A percentile compares a stretch with the other conserved stretches of the same genome.
Conservation (phyloP, 768 basidiomycete species). For the Porphyrellus cyaneotinctus region DNA sequence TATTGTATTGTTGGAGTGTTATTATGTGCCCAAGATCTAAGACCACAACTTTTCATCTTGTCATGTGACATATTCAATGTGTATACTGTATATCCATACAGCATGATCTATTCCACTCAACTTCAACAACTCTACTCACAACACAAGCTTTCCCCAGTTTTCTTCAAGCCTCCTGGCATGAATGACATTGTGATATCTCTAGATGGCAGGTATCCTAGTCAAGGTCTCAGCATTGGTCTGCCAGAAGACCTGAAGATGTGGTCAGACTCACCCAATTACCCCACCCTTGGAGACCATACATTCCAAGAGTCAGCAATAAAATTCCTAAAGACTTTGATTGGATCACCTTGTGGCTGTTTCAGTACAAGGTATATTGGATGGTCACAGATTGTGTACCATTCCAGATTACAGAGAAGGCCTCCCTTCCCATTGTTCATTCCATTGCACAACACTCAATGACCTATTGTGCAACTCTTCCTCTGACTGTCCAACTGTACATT, state of each 20-base stretch:
- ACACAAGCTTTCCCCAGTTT: background rate
- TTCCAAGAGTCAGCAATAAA: background rate
- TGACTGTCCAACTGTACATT: too few species aligned
- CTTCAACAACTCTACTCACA: background rate
- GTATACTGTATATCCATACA: too few species aligned
- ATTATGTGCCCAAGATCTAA: too few species aligned
- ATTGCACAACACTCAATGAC: background rate
- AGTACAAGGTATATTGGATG: background rate
- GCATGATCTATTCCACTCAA: background rate
- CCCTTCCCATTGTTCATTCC: background rate
- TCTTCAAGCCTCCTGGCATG: background rate
- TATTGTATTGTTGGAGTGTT: too few species aligned
- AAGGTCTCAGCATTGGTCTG: background rate
- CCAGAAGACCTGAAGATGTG: background rate
- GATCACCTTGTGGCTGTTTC: background rate
- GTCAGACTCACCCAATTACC: background rate
- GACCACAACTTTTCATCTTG: too few species aligned
- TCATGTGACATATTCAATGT: background rate
- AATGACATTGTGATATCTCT: background rate
- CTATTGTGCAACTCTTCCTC: background rate
- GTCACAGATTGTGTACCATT: background rate
- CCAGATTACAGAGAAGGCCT: background rate
- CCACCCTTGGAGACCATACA: background rate
- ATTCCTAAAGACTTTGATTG: background rate
- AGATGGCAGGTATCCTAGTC: background rate